Base-by-base conservation (phyloP, 1,139 yeast genomes). In the Hyphopichia wangnamkhiaoensis region DNA sequence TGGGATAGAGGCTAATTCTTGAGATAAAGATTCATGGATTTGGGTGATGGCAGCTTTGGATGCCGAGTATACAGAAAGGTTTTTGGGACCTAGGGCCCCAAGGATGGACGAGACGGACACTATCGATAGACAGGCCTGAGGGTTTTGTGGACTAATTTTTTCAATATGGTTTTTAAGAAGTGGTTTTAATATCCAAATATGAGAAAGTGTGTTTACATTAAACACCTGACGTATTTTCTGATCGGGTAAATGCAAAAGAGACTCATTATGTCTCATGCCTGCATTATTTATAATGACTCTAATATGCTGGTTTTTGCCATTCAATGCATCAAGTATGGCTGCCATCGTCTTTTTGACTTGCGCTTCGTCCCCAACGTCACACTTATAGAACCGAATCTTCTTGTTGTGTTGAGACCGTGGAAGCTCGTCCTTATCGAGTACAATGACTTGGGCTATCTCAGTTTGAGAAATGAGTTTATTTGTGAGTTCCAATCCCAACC, bases 221-320 rank as follows among this genome's bases (percentile, higher is more conserved):
- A 83, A 67, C 1, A 80, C 58, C 0, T 52, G 47, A 2, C 53
- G 46, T 3, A 80, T 63, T 9, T 65, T 61, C 0, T 52, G 50
- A 2, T 51, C 59, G 0, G 61, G 40, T 35, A 76, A 42, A 5
- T 71, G 66, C 10, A 71, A 44, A 2, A 84, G 47, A 1, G 72
- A 50, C 31, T 71, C 68, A 41, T 61, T 59, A 34, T 79, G 80
- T 37, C 91, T 68, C 9, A 82, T 62, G 0, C 93, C 96, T 0
- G 95, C 96, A 57, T 87, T 88, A 53, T 85, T 84, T 19, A 90
- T 65, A 31, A 87, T 58, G 0, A 85, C 64, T 24, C 81, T 73
- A 2, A 85, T 63, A 16, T 53, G 47, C 2, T 65, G 62, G 9
- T 59, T 50, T n/a, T 49, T 40, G 1, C 40, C 25, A 17, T 61